A percentile compares a stretch with the other conserved stretches of the same genome.
Evolutionary conservation across 768 basidiomycete species (phyloP).

Genomic region (Lactarius sp.): DNA sequence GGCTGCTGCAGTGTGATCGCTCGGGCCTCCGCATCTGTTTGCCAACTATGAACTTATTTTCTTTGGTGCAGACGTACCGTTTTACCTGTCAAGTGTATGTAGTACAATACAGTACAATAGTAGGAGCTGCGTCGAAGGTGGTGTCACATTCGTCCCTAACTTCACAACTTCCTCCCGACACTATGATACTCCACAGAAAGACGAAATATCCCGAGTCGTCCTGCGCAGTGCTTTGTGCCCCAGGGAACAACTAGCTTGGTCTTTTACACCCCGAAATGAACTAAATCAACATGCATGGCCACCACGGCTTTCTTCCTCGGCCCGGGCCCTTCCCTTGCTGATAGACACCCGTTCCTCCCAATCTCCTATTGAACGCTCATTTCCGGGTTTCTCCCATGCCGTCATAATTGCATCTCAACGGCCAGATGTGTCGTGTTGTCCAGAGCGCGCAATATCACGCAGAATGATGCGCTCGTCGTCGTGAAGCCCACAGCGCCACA

Average conservation of each 20-base stretch:
- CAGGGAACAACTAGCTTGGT: not conserved
- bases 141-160: not conserved
- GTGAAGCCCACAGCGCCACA: slow-evolving; percentile 1
- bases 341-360: not conserved
- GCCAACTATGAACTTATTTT: not conserved
- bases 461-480: not conserved
- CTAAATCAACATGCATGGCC: not conserved
- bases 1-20: not conserved
- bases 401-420: not conserved
- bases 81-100: not conserved
- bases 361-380: not conserved
- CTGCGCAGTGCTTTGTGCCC: no score
- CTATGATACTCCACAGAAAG: not conserved
- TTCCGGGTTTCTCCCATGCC: not conserved
- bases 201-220: no score
- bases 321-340: not conserved
- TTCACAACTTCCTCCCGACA: no score
- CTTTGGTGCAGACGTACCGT: not conserved
- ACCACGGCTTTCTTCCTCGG: not conserved
- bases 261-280: not conserved
- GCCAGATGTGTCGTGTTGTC: not conserved
- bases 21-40: not conserved
- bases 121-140: not conserved
- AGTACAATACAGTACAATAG: not conserved
- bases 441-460: not conserved